These are phyloP conservation scores for Borovskyia barvae DNA, from an alignment of 208 protist genomes.

Conservation along the genomic window DNA sequence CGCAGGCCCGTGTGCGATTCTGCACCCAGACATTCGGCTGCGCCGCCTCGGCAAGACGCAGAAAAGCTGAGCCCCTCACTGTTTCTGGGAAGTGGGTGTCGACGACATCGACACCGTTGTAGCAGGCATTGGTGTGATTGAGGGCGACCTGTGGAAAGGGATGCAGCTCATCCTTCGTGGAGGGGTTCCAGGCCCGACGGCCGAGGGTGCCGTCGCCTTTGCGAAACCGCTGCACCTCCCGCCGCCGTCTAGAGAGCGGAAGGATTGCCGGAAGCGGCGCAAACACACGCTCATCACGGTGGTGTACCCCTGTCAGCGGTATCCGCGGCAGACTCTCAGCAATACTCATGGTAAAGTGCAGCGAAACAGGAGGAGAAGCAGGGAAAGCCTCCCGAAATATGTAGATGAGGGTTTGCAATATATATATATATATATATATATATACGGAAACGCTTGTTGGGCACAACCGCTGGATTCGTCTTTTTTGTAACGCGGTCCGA, in stretches of 20 bases:
- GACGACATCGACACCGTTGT: constrained; percentile 64
- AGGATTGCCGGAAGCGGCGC: constrained; percentile 26
- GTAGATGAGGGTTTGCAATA: too few relatives aligned
- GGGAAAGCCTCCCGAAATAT: too few relatives aligned
- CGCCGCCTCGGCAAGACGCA: constrained; percentile 19
- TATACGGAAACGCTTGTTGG: too few relatives aligned
- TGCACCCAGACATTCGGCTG: constrained; percentile 30
- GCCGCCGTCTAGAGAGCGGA: constrained; percentile 20
- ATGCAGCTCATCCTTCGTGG: constrained; percentile 61
- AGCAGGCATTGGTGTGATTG: constrained; percentile 46
- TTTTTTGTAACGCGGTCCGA: too few relatives aligned
- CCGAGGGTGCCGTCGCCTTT: constrained; percentile 15
- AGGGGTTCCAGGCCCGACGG: constrained; percentile 63
- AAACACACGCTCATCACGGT: constrained; percentile 43
- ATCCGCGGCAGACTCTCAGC: not conserved
- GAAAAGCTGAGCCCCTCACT: constrained; percentile 36
- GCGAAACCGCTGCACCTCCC: constrained; percentile 51
- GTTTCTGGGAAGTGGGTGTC: constrained; percentile 55
- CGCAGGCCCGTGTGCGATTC: constrained; percentile 10
- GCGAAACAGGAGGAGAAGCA: not conserved
- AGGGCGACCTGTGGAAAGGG: constrained; percentile 70
- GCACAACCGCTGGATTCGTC: too few relatives aligned
- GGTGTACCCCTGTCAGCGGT: not conserved
- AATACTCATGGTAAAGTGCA: constrained; percentile 5
- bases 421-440: too few relatives aligned